A percentile compares a stretch with the other conserved stretches of the same genome.
phyloP scores from a whole-genome alignment of 2,329 filamentous ascomycete species.

The Metarhizium brunneum region DNA sequence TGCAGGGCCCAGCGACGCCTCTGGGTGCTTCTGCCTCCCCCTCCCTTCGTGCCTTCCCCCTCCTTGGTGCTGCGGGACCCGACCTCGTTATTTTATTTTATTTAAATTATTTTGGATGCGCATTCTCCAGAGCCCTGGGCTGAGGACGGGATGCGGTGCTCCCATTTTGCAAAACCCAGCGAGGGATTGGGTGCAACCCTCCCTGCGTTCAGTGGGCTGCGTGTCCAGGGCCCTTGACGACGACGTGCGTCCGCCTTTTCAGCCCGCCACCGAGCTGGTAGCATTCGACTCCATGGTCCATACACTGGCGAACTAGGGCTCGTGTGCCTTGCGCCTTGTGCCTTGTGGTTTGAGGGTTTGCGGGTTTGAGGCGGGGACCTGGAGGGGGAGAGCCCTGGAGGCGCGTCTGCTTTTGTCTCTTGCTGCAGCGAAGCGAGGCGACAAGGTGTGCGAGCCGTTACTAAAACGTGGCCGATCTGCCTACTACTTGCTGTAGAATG shows the following conservation, averaged over 20 bases:
- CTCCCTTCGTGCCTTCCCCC: too few relatives aligned
- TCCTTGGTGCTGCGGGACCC: too few relatives aligned
- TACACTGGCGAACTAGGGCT: neutral
- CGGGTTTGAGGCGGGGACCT: neutral
- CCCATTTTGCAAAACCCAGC: too few relatives aligned
- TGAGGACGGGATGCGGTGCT: too few relatives aligned
- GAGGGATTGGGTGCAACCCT: neutral
- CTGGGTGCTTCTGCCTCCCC: too few relatives aligned
- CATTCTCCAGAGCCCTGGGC: too few relatives aligned
- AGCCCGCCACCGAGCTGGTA: neutral
- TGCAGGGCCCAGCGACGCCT: neutral
- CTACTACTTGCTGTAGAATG: too few relatives aligned
- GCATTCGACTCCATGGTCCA: neutral
- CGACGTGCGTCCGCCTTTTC: neutral
- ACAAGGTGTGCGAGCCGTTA: neutral
- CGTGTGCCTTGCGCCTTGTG: neutral
- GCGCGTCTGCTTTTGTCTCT: neutral
- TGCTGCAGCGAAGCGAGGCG: neutral
- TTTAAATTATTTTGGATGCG: too few relatives aligned
- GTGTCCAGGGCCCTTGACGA: neutral
- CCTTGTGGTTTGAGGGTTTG: neutral
- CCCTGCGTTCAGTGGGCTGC: neutral
- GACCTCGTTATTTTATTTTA: too few relatives aligned
- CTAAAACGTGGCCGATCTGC: too few relatives aligned
- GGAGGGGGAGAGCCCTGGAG: neutral